phyloP scores from a whole-genome alignment of 2,329 filamentous ascomycete species.

The Arthroderma sp. region DNA sequence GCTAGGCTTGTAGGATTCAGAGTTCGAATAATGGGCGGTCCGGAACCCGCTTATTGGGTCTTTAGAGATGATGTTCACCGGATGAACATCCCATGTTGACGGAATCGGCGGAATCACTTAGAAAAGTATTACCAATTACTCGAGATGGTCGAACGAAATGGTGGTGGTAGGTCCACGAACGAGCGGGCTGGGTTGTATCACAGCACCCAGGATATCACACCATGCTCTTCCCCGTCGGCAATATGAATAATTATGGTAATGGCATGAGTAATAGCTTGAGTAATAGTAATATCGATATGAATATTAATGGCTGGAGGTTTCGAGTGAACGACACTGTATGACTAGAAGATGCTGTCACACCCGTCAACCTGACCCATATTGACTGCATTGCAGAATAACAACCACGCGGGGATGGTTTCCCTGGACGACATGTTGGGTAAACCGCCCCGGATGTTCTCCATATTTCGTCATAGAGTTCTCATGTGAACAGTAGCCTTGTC shows the following conservation, averaged over 20 bases:
- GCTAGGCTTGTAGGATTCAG: not conserved
- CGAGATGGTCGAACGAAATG: not conserved
- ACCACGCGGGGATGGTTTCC: constrained; percentile 1
- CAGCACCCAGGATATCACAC: not conserved
- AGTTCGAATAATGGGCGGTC: not conserved
- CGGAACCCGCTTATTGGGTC: not conserved
- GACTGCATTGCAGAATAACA: not conserved
- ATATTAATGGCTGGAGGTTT: not conserved
- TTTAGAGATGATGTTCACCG: not conserved
- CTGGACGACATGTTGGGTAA: not conserved
- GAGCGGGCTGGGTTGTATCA: not conserved
- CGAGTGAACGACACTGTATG: not conserved
- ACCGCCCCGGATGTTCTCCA: constrained; percentile 2
- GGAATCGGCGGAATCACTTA: not conserved
- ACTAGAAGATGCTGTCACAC: not conserved
- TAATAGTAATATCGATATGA: not conserved
- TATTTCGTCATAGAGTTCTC: constrained; percentile 2
- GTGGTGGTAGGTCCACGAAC: not conserved
- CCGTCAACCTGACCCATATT: not conserved
- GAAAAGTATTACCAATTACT: not conserved
- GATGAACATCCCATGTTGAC: not conserved
- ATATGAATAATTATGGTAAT: not conserved
- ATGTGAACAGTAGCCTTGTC: not conserved
- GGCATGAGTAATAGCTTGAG: not conserved
- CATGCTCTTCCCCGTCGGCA: not conserved